Evolutionary conservation across 768 basidiomycete genomes (phyloP).

Genomic region (Russula sp.): DNA sequence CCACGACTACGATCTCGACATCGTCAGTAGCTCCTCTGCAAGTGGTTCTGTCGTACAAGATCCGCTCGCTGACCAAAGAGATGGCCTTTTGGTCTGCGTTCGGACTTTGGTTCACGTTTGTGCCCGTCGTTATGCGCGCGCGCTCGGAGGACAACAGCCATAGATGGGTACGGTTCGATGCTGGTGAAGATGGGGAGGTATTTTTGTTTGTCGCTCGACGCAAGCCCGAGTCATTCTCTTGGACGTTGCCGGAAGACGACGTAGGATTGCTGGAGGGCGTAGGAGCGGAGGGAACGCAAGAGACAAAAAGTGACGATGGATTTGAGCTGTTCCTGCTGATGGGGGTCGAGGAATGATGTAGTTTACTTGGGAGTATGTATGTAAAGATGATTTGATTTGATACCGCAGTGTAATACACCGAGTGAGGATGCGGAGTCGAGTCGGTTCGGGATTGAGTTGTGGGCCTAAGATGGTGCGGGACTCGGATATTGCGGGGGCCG

Average conservation of each 20-base stretch:
- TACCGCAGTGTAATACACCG: no score
- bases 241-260: slow-evolving; percentile 48
- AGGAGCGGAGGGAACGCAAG: slow-evolving; percentile 39
- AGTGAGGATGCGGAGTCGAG: no score
- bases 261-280: slow-evolving; percentile 49
- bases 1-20: neutral
- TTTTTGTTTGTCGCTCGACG: slow-evolving; percentile 61
- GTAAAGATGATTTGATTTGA: no score
- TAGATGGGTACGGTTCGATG: slow-evolving; percentile 23
- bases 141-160: slow-evolving; percentile 12
- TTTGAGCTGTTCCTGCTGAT: slow-evolving; percentile 61
- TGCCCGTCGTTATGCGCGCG: slow-evolving; percentile 40
- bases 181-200: slow-evolving; percentile 25
- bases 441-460: no score
- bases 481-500: neutral
- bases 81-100: slow-evolving; percentile 73
- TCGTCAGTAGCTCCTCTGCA: slow-evolving; percentile 19
- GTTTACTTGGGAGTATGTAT: no score
- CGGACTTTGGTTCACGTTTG: slow-evolving; percentile 67
- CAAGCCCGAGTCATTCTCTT: slow-evolving; percentile 47
- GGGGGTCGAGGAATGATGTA: slow-evolving; percentile 24
- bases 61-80: slow-evolving; percentile 67
- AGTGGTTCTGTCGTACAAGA: slow-evolving; percentile 68
- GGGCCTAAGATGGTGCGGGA: neutral
- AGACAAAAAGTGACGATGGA: slow-evolving; percentile 53